Evolutionary conservation across 2,329 filamentous ascomycete species (phyloP).

Genomic region (Calonectria crousiana): DNA sequence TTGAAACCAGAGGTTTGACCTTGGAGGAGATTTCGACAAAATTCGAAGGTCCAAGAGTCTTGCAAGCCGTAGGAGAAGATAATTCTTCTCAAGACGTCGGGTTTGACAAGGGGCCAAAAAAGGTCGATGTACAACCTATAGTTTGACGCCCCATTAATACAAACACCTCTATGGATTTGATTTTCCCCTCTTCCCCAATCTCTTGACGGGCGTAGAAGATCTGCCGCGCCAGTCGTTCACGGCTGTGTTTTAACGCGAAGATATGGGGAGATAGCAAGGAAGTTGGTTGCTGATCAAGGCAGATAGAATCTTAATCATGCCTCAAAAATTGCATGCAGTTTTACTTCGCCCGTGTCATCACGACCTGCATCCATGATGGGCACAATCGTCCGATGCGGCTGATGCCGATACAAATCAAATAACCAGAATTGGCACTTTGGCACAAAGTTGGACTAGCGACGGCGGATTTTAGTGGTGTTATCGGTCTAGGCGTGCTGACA

Average conservation of each 20-base stretch:
- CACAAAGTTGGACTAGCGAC: neutral
- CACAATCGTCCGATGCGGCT: neutral
- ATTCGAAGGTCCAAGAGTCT: slow-evolving; percentile 35
- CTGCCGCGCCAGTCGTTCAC: neutral
- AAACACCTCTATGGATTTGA: neutral
- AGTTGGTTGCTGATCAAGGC: neutral
- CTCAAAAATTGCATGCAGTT: neutral
- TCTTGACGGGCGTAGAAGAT: neutral
- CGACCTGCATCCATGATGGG: neutral
- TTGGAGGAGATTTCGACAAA: slow-evolving; percentile 45
- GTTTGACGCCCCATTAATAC: neutral
- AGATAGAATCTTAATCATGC: neutral
- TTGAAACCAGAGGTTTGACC: slow-evolving; percentile 46
- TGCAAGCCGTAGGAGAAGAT: slow-evolving; percentile 7
- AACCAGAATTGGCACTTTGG: neutral
- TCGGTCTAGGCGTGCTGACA: neutral
- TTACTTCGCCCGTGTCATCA: neutral
- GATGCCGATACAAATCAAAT: neutral
- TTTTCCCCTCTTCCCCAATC: neutral
- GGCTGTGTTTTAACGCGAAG: neutral
- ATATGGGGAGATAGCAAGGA: neutral
- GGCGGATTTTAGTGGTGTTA: neutral
- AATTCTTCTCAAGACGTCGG: neutral
- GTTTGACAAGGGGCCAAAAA: neutral
- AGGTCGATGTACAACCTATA: neutral